phyloP scores from a whole-genome alignment of 306 rosid genomes.

The Trifolium pratense region DNA sequence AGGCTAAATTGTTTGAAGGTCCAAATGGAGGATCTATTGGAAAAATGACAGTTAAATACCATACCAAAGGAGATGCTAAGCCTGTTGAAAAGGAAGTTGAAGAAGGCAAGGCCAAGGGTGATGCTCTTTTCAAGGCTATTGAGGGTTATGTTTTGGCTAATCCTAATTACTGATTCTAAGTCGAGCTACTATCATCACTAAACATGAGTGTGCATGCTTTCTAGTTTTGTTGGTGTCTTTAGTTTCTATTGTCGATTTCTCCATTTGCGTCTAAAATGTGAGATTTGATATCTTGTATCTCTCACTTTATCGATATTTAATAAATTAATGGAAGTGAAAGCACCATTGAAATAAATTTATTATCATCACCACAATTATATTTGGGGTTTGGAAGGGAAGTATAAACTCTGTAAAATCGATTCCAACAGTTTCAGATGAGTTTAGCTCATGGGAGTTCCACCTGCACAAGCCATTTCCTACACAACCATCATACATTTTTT shows the following conservation, averaged over 20 bases:
- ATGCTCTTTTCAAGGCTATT: constrained; percentile 51
- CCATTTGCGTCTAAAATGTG: not conserved
- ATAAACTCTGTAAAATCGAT: too few species aligned
- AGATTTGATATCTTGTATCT: not conserved
- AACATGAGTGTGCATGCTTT: not conserved
- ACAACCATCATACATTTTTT: too few species aligned
- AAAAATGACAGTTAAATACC: constrained; percentile 16
- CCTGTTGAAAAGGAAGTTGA: constrained; percentile 39
- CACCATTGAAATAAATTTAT: too few species aligned
- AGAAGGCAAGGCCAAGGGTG: constrained; percentile 44
- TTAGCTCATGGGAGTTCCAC: too few species aligned
- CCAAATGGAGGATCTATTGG: constrained; percentile 45
- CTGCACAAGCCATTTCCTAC: too few species aligned
- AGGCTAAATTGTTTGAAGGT: constrained; percentile 36
- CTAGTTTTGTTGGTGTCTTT: not conserved
- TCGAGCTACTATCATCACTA: not conserved
- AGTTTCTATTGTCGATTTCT: not conserved
- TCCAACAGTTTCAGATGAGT: too few species aligned
- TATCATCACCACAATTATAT: too few species aligned
- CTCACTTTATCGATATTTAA: not conserved
- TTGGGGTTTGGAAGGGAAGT: too few species aligned
- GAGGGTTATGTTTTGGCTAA: constrained; percentile 50
- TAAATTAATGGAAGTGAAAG: too few species aligned
- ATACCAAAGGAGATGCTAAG: constrained; percentile 43
- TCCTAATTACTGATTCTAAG: constrained; percentile 16